A percentile compares a stretch with the other conserved stretches of the same genome.
These are phyloP conservation scores for Azolla pinnata DNA, from an alignment of 75 land plant genomes.

Conservation along the genomic window DNA sequence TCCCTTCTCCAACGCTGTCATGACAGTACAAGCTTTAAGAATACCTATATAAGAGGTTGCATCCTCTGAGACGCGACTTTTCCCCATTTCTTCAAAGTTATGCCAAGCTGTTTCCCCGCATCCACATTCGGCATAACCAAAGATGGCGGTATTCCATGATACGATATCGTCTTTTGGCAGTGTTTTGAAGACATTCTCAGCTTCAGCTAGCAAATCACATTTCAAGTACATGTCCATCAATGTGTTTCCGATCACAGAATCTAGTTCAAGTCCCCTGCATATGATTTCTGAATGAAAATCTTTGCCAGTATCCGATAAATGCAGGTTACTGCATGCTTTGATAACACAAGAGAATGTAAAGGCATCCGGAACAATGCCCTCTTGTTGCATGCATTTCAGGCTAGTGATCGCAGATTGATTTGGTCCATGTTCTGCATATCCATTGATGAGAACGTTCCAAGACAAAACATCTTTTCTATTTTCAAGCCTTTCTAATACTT, in stretches of 20 bases:
- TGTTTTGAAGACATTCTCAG: slow-evolving; percentile 8
- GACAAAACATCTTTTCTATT: slow-evolving; percentile 18
- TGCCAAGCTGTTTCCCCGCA: slow-evolving; percentile 6
- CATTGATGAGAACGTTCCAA: slow-evolving; percentile 17
- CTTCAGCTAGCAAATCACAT: slow-evolving; percentile 16
- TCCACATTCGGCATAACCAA: slow-evolving; percentile 12
- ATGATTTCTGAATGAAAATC: slow-evolving; percentile 37
- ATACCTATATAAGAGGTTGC: slow-evolving; percentile 23
- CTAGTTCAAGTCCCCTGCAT: slow-evolving; percentile 14
- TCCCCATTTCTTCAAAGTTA: slow-evolving; percentile 35
- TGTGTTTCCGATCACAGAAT: slow-evolving; percentile 11
- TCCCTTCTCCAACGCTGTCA: slow-evolving; percentile 24
- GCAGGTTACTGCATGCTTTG: slow-evolving; percentile 20
- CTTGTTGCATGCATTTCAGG: slow-evolving; percentile 6
- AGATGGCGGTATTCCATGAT: slow-evolving; percentile 18
- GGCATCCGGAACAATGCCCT: slow-evolving; percentile 7
- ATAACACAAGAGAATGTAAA: slow-evolving; percentile 15
- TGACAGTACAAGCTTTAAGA: slow-evolving; percentile 35
- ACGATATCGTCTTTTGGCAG: slow-evolving; percentile 13
- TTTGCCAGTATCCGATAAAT: slow-evolving; percentile 21
- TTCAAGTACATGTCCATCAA: slow-evolving; percentile 18
- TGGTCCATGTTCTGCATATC: slow-evolving; percentile 12
- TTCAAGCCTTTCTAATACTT: slow-evolving; percentile 22
- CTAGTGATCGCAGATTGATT: slow-evolving; percentile 3
- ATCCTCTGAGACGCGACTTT: slow-evolving; percentile 19